Evolutionary conservation across 371 early-diverging fungal species (phyloP).

Genomic region (Coemansia sp.): DNA sequence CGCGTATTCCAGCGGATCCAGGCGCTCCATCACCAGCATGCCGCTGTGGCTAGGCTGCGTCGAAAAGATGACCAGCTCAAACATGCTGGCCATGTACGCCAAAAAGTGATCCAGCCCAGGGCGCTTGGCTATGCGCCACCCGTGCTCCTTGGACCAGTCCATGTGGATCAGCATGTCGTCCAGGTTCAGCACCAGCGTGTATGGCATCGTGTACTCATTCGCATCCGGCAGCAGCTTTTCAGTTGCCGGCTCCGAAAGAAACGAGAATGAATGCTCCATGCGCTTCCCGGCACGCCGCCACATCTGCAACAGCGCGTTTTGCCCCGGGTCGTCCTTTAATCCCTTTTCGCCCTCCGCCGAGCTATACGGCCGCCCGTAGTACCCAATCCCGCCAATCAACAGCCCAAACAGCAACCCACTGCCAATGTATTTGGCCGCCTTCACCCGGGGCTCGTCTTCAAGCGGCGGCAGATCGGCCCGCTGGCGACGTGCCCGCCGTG

Average conservation of each 20-base stretch:
- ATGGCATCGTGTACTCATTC: slow-evolving; percentile 72
- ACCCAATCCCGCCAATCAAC: slow-evolving; percentile 49
- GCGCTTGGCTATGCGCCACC: slow-evolving; percentile 94
- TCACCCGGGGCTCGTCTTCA: slow-evolving; percentile 45
- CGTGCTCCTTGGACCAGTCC: slow-evolving; percentile 81
- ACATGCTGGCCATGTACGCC: slow-evolving; percentile 83
- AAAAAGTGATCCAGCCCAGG: slow-evolving; percentile 95
- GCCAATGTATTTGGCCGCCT: slow-evolving; percentile 42
- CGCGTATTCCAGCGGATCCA: slow-evolving; percentile 84
- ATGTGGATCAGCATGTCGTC: slow-evolving; percentile 90
- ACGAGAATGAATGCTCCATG: slow-evolving; percentile 24
- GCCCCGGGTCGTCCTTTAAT: slow-evolving; percentile 41
- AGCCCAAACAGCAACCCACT: slow-evolving; percentile 48
- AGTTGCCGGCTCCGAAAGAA: slow-evolving; percentile 64
- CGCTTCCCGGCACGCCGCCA: slow-evolving; percentile 40
- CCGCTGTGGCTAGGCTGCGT: slow-evolving; percentile 78
- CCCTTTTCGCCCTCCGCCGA: slow-evolving; percentile 39
- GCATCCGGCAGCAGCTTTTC: slow-evolving; percentile 89
- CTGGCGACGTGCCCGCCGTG: slow-evolving; percentile 51
- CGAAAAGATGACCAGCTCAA: slow-evolving; percentile 94
- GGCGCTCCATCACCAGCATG: slow-evolving; percentile 75
- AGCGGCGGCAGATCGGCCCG: slow-evolving; percentile 51
- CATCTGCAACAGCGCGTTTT: slow-evolving; percentile 34
- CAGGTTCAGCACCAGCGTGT: slow-evolving; percentile 90
- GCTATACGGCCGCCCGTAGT: slow-evolving; percentile 49